Conservation (phyloP, 1,284 basidiomycete species). For the Sporisorium scitamineum region DNA sequence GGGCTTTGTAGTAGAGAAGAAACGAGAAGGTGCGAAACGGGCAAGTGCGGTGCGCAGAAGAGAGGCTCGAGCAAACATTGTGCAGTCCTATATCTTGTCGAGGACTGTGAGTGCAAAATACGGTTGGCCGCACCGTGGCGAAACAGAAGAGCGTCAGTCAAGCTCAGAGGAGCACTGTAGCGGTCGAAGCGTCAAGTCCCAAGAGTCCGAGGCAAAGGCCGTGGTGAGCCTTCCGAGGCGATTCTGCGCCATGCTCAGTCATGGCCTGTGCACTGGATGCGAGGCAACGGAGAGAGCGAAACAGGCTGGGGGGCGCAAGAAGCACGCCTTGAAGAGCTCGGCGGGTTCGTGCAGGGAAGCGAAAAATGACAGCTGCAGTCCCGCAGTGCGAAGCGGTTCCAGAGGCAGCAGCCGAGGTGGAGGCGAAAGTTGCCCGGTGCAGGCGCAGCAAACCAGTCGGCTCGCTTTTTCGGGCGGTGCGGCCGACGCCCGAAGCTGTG, state of each 20-base stretch:
- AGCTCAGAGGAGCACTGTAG: not conserved
- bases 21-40: slow-evolving; percentile 24
- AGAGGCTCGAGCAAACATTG: slow-evolving; percentile 38
- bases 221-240: slow-evolving; percentile 16
- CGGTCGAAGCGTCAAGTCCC: not conserved
- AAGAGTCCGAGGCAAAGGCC: slow-evolving; percentile 27
- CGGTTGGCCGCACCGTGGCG: not conserved
- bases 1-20: slow-evolving; percentile 43
- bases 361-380: slow-evolving; percentile 14
- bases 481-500: slow-evolving; percentile 44
- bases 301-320: not conserved
- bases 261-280: slow-evolving; percentile 28
- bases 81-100: slow-evolving; percentile 19
- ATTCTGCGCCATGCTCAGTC: not conserved
- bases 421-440: slow-evolving; percentile 29
- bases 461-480: slow-evolving; percentile 27
- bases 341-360: slow-evolving; percentile 29
- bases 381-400: slow-evolving; percentile 3
- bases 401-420: slow-evolving; percentile 17
- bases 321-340: not conserved
- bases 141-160: slow-evolving; percentile 12
- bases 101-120: not conserved
- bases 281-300: slow-evolving; percentile 6
- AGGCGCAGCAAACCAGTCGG: slow-evolving; percentile 11
- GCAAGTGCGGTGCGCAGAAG: slow-evolving; percentile 30